Evolutionary conservation across 2,329 filamentous ascomycete genomes (phyloP).

Genomic region (Apiospora hydei): DNA sequence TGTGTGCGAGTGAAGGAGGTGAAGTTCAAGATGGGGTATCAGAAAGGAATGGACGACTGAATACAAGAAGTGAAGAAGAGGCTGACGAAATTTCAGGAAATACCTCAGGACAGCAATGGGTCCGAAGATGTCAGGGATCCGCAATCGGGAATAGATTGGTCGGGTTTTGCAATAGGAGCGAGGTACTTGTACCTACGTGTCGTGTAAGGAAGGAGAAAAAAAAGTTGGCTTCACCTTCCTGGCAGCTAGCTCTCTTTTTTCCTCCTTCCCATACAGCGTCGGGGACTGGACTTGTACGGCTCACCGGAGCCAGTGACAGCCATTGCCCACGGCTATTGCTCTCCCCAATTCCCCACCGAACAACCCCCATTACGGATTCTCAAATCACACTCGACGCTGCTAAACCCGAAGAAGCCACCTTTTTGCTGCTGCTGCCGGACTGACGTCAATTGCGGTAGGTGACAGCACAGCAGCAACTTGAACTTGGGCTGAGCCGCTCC

Average conservation of each 20-base stretch:
- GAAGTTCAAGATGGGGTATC: slow-evolving; percentile 24
- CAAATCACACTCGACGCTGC: not conserved
- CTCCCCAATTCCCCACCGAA: slow-evolving; percentile 6
- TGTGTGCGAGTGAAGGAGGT: slow-evolving; percentile 22
- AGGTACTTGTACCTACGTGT: slow-evolving; percentile 21
- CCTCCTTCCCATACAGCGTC: not conserved
- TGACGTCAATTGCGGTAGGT: slow-evolving; percentile 12
- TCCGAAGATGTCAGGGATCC: slow-evolving; percentile 22
- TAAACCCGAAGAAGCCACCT: slow-evolving; percentile 1
- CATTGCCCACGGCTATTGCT: slow-evolving; percentile 21
- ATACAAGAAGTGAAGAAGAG: slow-evolving; percentile 20
- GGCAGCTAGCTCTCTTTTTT: slow-evolving; percentile 15
- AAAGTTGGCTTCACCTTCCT: slow-evolving; percentile 20
- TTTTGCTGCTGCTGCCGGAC: not conserved
- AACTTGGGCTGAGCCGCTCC: not conserved
- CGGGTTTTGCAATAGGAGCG: slow-evolving; percentile 10
- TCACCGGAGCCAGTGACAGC: slow-evolving; percentile 17
- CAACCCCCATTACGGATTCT: not conserved
- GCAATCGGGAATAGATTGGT: slow-evolving; percentile 23
- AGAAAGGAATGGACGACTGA: slow-evolving; percentile 35
- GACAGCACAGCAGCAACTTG: not conserved
- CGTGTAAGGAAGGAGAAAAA: slow-evolving; percentile 1
- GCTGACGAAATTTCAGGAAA: slow-evolving; percentile 25
- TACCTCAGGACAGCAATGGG: slow-evolving; percentile 24
- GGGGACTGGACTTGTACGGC: slow-evolving; percentile 10